phyloP scores from a whole-genome alignment of 176 grass and related monocot genomes.

The Phoenix dactylifera region DNA sequence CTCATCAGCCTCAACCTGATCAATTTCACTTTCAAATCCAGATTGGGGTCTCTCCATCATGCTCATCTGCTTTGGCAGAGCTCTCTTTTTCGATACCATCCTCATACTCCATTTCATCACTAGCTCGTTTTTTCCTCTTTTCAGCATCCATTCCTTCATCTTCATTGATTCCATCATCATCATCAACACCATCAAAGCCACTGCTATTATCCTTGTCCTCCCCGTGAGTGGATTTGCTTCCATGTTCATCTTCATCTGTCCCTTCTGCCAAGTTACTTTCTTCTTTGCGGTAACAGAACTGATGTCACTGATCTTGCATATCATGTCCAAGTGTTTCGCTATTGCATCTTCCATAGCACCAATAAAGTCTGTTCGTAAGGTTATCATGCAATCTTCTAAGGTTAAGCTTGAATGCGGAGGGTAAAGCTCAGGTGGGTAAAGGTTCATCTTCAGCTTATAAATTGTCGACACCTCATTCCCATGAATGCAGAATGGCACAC shows the following conservation, averaged over 20 bases:
- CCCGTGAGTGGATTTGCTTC: constrained; percentile 17
- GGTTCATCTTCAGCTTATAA: constrained; percentile 71
- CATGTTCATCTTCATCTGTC: constrained; percentile 35
- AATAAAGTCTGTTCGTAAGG: constrained; percentile 54
- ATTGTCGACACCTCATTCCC: constrained; percentile 50
- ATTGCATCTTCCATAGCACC: constrained; percentile 77
- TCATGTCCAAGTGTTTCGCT: constrained; percentile 56
- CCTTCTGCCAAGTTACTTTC: constrained; percentile 27
- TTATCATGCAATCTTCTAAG: constrained; percentile 33
- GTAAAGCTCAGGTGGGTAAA: constrained; percentile 41
- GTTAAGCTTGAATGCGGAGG: constrained; percentile 41
- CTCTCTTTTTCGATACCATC: constrained; percentile 39
- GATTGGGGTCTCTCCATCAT: constrained; percentile 31
- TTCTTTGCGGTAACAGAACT: constrained; percentile 29
- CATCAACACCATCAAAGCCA: constrained; percentile 30
- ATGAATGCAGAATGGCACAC: constrained; percentile 58
- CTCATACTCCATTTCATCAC: constrained; percentile 86
- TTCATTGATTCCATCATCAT: constrained; percentile 47
- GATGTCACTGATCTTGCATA: constrained; percentile 66
- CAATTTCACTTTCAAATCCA: constrained; percentile 31
- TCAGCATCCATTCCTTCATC: constrained; percentile 59
- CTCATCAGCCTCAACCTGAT: constrained; percentile 36
- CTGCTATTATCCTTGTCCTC: constrained; percentile 20
- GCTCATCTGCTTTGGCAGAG: constrained; percentile 23
- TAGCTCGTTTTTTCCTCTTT: constrained; percentile 48